Percentiles rank a stretch among this genome's conserved stretches.
Evolutionary conservation across 345 rosid species (phyloP).

Genomic region (Turritis glabra): DNA sequence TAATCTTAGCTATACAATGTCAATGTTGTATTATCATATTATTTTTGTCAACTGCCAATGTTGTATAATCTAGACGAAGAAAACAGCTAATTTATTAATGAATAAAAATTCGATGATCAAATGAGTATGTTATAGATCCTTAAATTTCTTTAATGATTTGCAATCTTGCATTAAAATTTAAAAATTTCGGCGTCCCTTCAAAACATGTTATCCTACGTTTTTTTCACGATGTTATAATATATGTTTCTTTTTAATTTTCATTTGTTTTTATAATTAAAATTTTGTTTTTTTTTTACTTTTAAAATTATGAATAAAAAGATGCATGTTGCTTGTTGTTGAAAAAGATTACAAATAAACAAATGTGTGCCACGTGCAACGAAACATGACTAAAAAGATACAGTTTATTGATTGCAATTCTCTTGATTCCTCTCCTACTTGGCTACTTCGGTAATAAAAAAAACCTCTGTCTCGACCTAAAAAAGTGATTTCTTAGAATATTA

Average conservation of each 20-base stretch:
- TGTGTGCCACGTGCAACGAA: slow-evolving; percentile 10
- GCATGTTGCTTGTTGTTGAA: not conserved
- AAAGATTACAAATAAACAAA: not conserved
- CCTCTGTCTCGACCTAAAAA: not conserved
- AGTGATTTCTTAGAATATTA: not conserved
- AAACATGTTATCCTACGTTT: not conserved
- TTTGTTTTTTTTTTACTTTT: not conserved
- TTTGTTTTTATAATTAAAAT: not conserved
- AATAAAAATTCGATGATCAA: not conserved
- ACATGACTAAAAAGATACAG: not conserved
- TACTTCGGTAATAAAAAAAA: not conserved
- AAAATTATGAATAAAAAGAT: not conserved
- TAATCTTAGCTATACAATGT: not conserved
- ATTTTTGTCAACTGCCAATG: too few species aligned
- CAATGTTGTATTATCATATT: too few species aligned
- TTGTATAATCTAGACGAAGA: not conserved
- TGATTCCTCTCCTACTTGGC: not conserved
- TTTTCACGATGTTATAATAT: not conserved
- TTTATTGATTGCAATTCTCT: not conserved
- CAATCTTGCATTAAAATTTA: not conserved
- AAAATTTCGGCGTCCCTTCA: not conserved
- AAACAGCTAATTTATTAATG: not conserved
- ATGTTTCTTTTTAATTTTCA: not conserved
- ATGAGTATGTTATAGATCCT: not conserved
- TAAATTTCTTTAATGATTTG: not conserved